A percentile compares a stretch with the other conserved stretches of the same genome.
Conservation (phyloP, 768 basidiomycete genomes). For the Rhodotorula graminis region DNA sequence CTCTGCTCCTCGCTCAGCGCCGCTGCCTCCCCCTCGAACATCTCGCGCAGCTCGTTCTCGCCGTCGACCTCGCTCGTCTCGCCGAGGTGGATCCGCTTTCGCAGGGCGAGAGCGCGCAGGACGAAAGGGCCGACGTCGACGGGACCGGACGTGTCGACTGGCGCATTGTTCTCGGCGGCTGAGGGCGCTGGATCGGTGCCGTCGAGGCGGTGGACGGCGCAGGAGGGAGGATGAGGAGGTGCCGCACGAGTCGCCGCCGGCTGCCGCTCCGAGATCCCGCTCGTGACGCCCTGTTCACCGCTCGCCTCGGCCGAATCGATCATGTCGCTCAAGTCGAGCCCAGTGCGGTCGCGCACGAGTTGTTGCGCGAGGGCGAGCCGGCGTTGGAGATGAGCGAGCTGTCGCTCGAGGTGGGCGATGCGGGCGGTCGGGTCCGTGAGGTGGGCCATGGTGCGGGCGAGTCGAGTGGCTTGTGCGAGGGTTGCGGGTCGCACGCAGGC, state of each 20-base stretch:
- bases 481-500: neutral
- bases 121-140: conserved; percentile 28
- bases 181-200: neutral
- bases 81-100: conserved; percentile 20
- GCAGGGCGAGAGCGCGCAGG: conserved; percentile 19
- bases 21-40: neutral
- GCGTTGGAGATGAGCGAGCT: conserved; percentile 5
- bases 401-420: conserved; percentile 6
- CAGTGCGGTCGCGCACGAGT: neutral
- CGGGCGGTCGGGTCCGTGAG: conserved; percentile 2
- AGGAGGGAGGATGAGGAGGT: neutral
- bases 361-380: conserved; percentile 9
- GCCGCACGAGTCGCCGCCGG: neutral
- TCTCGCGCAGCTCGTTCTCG: neutral
- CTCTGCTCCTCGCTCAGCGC: conserved; percentile 10
- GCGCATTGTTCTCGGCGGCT: neutral
- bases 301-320: neutral
- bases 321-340: neutral
- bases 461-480: neutral
- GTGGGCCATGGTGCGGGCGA: neutral
- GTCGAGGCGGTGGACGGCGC: neutral
- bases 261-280: neutral
- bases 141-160: neutral
- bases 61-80: neutral
- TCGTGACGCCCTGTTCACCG: neutral